phyloP scores from a whole-genome alignment of 208 protist genomes.

The Trypanosoma mega region DNA sequence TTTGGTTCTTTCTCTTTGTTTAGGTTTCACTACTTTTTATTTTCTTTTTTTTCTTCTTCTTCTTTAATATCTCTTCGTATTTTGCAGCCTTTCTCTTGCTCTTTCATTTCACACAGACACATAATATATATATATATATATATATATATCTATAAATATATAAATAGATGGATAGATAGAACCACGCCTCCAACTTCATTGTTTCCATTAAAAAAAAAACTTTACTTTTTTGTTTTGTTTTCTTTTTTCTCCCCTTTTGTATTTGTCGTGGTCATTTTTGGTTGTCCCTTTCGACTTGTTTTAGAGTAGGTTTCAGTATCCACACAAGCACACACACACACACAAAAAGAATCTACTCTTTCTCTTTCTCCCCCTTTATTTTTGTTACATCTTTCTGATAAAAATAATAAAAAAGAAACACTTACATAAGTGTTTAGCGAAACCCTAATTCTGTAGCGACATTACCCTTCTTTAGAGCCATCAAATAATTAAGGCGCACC shows the following conservation, averaged over 20 bases:
- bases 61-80: background rate
- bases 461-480: constrained; percentile 87
- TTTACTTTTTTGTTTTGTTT: background rate
- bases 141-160: constrained; percentile 1
- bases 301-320: too few species aligned
- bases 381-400: too few species aligned
- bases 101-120: background rate
- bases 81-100: background rate
- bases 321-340: too few species aligned
- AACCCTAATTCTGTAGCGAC: constrained; percentile 81
- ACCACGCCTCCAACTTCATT: background rate
- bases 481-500: constrained; percentile 79
- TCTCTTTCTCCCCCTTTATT: background rate
- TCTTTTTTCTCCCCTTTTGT: background rate
- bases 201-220: background rate
- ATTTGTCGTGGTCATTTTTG: too few species aligned
- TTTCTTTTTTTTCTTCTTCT: background rate
- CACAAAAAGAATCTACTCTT: background rate
- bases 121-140: background rate
- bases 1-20: too few species aligned
- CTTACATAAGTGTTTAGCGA: constrained; percentile 26
- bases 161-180: background rate
- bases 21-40: too few species aligned
- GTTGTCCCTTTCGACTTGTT: too few species aligned
- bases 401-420: constrained; percentile 4